A percentile compares a stretch with the other conserved stretches of the same genome.
These are phyloP conservation scores for Fusarium torulosum DNA, from an alignment of 2,329 filamentous ascomycete genomes.

Conservation along the genomic window DNA sequence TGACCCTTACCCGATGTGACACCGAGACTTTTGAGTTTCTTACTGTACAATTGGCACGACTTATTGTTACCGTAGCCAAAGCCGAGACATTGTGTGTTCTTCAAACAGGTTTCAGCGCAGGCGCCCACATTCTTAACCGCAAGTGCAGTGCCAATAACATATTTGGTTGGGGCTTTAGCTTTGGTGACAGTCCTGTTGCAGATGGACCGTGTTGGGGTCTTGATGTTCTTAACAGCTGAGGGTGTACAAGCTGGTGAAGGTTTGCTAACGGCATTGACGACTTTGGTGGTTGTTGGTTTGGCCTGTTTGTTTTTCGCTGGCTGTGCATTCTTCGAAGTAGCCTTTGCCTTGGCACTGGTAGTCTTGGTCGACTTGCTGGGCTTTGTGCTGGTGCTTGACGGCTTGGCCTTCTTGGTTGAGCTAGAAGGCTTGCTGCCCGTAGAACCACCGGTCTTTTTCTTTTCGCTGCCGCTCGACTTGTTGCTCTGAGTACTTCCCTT, in stretches of 20 bases:
- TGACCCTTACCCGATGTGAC: background rate
- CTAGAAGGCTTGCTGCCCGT: background rate
- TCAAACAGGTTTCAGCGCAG: background rate
- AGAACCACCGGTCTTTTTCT: too few relatives aligned
- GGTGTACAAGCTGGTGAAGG: background rate
- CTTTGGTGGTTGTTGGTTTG: background rate
- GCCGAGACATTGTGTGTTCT: slow-evolving; percentile 11
- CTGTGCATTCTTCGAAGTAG: background rate
- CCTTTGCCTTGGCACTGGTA: background rate
- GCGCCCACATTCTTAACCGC: background rate
- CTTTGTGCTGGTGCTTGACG: background rate
- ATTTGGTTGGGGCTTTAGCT: background rate
- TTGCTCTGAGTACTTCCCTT: background rate
- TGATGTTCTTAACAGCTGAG: background rate
- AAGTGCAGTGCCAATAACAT: background rate
- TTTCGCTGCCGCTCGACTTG: background rate
- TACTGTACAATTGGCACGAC: background rate
- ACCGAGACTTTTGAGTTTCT: background rate
- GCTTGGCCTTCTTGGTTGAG: background rate
- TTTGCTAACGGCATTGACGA: background rate
- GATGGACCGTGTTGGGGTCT: background rate
- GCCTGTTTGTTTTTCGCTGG: background rate
- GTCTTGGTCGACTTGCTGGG: background rate
- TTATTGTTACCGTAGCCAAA: slow-evolving; percentile 1
- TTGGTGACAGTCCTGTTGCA: slow-evolving; percentile 5